Evolutionary conservation across 768 basidiomycete species (phyloP).

Genomic region (Thelephora aurantiotincta): DNA sequence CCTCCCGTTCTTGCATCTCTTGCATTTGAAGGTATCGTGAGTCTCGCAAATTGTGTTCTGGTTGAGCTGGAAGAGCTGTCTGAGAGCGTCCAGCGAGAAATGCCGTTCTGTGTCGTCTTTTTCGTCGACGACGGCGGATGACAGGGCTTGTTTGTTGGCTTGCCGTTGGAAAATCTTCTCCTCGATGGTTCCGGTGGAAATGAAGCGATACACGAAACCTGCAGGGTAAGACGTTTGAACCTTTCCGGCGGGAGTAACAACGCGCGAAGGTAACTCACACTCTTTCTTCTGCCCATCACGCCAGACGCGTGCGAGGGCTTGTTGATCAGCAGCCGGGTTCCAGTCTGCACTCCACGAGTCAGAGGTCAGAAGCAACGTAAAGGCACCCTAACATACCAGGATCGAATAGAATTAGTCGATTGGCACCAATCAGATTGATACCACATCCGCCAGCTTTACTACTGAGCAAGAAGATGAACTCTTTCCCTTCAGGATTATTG

Average conservation of each 20-base stretch:
- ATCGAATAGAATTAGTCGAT: slow-evolving; percentile 90
- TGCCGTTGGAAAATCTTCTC: slow-evolving; percentile 99
- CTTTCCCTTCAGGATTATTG: slow-evolving; percentile 85
- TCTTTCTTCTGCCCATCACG: slow-evolving; percentile 99
- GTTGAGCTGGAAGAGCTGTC: slow-evolving; percentile 87
- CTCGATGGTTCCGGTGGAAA: slow-evolving; percentile 93
- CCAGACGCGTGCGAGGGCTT: slow-evolving; percentile 97
- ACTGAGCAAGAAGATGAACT: slow-evolving; percentile 88
- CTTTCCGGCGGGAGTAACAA: neutral
- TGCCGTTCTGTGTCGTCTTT: slow-evolving; percentile 93
- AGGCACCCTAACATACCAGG: slow-evolving; percentile 40
- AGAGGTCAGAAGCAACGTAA: neutral
- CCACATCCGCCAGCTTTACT: slow-evolving; percentile 95
- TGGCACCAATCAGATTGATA: slow-evolving; percentile 94
- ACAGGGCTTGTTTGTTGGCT: slow-evolving; percentile 90
- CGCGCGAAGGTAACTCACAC: slow-evolving; percentile 40
- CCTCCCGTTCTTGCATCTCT: slow-evolving; percentile 75
- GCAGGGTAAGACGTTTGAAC: neutral
- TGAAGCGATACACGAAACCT: slow-evolving; percentile 99
- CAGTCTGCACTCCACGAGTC: slow-evolving; percentile 47
- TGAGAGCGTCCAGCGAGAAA: slow-evolving; percentile 78
- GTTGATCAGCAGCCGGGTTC: slow-evolving; percentile 98
- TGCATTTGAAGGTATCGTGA: slow-evolving; percentile 97
- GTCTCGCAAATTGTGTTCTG: slow-evolving; percentile 82
- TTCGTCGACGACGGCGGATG: slow-evolving; percentile 96